Conservation (phyloP, 2,329 filamentous ascomycete genomes). For the Colletotrichum spinosum region DNA sequence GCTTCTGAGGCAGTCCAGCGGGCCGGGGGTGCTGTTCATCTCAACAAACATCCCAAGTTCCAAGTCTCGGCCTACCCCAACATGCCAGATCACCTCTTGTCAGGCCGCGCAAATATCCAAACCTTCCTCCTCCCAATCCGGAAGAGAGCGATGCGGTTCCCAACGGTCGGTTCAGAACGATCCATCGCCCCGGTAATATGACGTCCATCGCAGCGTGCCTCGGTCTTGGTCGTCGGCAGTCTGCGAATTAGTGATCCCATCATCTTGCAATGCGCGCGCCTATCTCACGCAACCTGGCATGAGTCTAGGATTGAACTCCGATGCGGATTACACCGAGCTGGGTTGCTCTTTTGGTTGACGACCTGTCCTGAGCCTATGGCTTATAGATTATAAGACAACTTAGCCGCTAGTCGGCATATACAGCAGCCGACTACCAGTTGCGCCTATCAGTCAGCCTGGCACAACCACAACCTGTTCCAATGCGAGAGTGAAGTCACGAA, state of each 20-base stretch:
- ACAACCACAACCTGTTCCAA: background rate
- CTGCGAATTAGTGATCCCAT: background rate
- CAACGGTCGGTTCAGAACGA: conserved; percentile 8
- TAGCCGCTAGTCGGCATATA: background rate
- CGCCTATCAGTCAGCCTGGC: background rate
- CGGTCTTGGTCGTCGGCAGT: background rate
- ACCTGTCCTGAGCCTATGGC: too few species aligned
- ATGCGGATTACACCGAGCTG: too few species aligned
- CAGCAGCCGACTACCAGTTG: background rate
- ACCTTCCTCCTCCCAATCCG: too few species aligned
- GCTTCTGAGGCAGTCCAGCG: background rate
- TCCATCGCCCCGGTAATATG: conserved; percentile 6
- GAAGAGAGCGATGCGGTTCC: background rate
- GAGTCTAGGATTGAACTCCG: too few species aligned
- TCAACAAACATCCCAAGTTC: conserved; percentile 19
- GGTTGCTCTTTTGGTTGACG: too few species aligned
- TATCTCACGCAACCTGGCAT: background rate
- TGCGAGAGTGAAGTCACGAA: background rate
- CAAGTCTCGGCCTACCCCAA: conserved; percentile 16
- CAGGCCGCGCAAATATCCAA: conserved; percentile 1
- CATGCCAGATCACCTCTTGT: conserved; percentile 25
- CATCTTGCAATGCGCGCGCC: background rate
- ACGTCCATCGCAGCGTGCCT: conserved; percentile 3
- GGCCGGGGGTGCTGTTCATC: conserved; percentile 5
- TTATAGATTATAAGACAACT: background rate